Evolutionary conservation across 2,329 filamentous ascomycete species (phyloP).

Genomic region (Trichoderma oligosporum): DNA sequence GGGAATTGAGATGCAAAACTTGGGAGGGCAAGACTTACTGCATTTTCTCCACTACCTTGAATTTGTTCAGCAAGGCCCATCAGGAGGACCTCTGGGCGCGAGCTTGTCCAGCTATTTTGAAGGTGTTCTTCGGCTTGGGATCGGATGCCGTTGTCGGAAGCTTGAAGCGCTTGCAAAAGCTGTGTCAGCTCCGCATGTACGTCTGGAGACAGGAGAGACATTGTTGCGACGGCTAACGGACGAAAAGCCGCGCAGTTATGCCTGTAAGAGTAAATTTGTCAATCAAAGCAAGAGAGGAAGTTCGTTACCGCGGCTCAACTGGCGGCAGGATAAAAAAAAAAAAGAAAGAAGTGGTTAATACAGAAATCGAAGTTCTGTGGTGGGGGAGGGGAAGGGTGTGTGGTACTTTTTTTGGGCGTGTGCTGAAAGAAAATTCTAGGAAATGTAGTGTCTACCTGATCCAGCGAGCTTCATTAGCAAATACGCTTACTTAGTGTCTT

Average conservation of each 20-base stretch:
- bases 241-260: constrained; percentile 24
- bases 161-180: constrained; percentile 84
- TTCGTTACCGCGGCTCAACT: constrained; percentile 13
- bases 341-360: constrained; percentile 2
- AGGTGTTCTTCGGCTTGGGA: constrained; percentile 86
- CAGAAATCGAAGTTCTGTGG: constrained; percentile 22
- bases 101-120: constrained; percentile 81
- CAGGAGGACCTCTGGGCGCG: constrained; percentile 79
- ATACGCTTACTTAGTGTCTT: no score
- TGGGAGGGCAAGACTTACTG: constrained; percentile 47
- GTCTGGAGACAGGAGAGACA: constrained; percentile 84
- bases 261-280: constrained; percentile 17
- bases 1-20: background rate
- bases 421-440: background rate
- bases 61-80: constrained; percentile 95
- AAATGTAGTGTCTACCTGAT: constrained; percentile 2
- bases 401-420: constrained; percentile 12
- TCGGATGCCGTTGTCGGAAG: constrained; percentile 80
- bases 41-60: constrained; percentile 67
- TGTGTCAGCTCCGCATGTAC: constrained; percentile 79
- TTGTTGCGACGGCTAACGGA: constrained; percentile 29
- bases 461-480: background rate
- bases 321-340: constrained; percentile 18
- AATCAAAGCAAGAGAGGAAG: constrained; percentile 14
- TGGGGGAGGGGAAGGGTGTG: constrained; percentile 26